Conservation (phyloP, 2,329 filamentous ascomycete genomes). For the Tympanopsis confertula region DNA sequence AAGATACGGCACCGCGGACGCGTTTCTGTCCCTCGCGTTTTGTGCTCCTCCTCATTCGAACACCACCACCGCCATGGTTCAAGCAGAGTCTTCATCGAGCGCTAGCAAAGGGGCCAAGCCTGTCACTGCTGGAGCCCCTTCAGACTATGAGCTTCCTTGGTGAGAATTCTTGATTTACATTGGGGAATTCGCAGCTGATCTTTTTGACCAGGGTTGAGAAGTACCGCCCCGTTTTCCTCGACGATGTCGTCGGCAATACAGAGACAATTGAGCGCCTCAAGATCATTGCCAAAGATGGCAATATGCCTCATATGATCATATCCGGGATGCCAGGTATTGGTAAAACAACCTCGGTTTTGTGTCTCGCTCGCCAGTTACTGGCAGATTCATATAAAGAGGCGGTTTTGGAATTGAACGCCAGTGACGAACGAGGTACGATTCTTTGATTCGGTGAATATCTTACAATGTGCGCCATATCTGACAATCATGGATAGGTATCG, state of each 20-base stretch:
- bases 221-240: constrained; percentile 85
- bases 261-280: constrained; percentile 95
- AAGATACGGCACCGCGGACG: too few species aligned
- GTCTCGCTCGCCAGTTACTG: constrained; percentile 83
- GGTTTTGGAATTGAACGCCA: constrained; percentile 89
- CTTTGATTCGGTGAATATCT: background rate
- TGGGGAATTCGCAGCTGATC: background rate
- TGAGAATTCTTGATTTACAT: background rate
- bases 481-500: constrained; percentile 52
- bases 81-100: background rate
- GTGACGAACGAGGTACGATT: constrained; percentile 71
- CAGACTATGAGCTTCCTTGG: background rate
- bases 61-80: too few species aligned
- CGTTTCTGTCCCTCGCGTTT: too few species aligned
- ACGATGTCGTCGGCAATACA: constrained; percentile 94
- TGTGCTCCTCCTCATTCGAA: too few species aligned
- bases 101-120: background rate
- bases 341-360: constrained; percentile 92
- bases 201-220: constrained; percentile 81
- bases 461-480: too few species aligned
- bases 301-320: constrained; percentile 98
- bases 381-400: constrained; percentile 95
- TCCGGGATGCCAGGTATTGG: constrained; percentile 99
- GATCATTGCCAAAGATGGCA: constrained; percentile 95
- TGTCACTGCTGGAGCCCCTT: background rate